phyloP scores from a whole-genome alignment of 1,139 yeast genomes.

The Taphrina communis region DNA sequence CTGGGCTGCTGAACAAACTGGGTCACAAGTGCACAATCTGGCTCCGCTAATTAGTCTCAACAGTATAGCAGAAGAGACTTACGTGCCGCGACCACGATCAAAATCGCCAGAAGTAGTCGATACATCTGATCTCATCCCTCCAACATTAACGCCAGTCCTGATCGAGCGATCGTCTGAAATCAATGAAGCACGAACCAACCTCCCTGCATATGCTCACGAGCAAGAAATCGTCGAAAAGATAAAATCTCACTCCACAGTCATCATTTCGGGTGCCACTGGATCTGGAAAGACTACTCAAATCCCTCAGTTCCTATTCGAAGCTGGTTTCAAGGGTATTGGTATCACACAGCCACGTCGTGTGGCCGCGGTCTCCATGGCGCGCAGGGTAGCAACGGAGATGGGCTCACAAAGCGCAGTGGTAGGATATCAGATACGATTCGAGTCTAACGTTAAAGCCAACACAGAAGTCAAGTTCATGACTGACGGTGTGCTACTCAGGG shows the following conservation, averaged over 20 bases:
- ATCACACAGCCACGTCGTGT: constrained; percentile 97
- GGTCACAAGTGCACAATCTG: constrained; percentile 23
- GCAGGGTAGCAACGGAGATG: constrained; percentile 80
- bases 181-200: constrained; percentile 67
- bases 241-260: constrained; percentile 86
- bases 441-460: constrained; percentile 67
- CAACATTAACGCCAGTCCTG: constrained; percentile 72
- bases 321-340: constrained; percentile 89
- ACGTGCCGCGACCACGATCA: constrained; percentile 56
- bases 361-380: constrained; percentile 97
- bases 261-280: constrained; percentile 97
- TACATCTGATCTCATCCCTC: constrained; percentile 58
- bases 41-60: constrained; percentile 36
- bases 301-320: constrained; percentile 88
- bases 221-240: constrained; percentile 95
- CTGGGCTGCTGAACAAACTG: constrained; percentile 59
- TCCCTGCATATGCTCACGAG: constrained; percentile 92
- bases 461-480: constrained; percentile 96
- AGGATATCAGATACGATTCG: constrained; percentile 91
- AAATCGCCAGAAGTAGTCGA: constrained; percentile 71
- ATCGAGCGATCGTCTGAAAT: constrained; percentile 69
- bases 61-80: constrained; percentile 50
- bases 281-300: constrained; percentile 98
- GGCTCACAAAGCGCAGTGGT: constrained; percentile 77
- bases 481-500: constrained; percentile 93